These are phyloP conservation scores for Prunus padus DNA, from an alignment of 306 rosid genomes.

Conservation along the genomic window DNA sequence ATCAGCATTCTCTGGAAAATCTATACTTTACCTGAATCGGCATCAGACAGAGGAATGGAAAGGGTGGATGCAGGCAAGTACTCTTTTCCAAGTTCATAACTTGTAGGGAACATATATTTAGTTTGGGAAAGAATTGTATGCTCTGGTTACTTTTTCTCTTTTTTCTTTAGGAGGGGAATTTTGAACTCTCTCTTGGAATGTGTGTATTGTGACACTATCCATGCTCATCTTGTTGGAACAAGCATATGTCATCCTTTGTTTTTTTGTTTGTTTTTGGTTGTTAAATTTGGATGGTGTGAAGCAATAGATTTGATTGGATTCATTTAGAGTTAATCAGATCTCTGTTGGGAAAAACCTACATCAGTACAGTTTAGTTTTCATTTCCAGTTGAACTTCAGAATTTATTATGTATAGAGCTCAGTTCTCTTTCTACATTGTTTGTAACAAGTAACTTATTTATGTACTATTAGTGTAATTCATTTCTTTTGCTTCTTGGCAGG, in stretches of 20 bases:
- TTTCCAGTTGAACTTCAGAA: not conserved
- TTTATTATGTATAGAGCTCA: not conserved
- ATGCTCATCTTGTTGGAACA: not conserved
- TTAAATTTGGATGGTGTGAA: not conserved
- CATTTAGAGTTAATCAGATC: not conserved
- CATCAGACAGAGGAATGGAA: constrained; percentile 99
- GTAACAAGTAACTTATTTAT: not conserved
- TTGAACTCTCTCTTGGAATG: not conserved
- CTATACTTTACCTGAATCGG: constrained; percentile 85
- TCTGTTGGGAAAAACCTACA: not conserved
- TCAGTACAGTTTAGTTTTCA: not conserved
- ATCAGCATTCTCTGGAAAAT: constrained; percentile 80
- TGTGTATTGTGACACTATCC: not conserved
- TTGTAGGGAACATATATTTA: not conserved
- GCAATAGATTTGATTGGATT: not conserved
- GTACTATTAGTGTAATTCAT: not conserved
- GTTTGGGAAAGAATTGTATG: constrained; percentile 2
- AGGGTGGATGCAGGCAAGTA: constrained; percentile 99
- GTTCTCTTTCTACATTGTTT: not conserved
- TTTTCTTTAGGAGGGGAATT: constrained; percentile 1
- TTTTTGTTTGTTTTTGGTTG: not conserved
- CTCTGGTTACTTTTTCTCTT: not conserved
- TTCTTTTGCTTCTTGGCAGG: constrained; percentile 45
- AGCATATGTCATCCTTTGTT: constrained; percentile 5
- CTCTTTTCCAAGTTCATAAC: constrained; percentile 16